A percentile compares a stretch with the other conserved stretches of the same genome.
phyloP scores from a whole-genome alignment of 106 monocot genomes.

The Chionographis japonica region DNA sequence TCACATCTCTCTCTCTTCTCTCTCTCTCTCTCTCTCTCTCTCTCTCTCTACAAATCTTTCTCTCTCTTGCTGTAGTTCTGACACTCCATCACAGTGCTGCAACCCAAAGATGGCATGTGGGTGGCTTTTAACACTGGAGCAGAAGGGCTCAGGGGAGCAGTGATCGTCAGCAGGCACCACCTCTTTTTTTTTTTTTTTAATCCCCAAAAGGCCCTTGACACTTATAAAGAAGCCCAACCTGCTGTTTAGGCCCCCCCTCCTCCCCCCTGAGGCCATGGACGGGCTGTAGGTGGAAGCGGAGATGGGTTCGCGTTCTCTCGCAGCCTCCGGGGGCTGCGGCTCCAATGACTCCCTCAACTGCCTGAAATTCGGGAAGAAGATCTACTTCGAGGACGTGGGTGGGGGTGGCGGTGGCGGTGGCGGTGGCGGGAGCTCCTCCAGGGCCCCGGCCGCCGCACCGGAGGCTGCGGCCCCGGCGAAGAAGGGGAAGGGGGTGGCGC shows the following conservation, averaged over 20 bases:
- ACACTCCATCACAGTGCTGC: no score
- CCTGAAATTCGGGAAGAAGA: slow-evolving; percentile 70
- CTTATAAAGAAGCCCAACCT: no score
- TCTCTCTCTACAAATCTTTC: no score
- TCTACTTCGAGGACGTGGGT: slow-evolving; percentile 72
- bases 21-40: no score
- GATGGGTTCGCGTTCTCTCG: slow-evolving; percentile 27
- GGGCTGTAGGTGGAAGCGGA: slow-evolving; percentile 25
- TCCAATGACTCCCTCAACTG: slow-evolving; percentile 47
- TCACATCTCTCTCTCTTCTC: no score
- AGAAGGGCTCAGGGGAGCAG: no score
- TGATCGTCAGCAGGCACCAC: no score
- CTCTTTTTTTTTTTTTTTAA: no score
- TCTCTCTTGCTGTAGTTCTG: no score
- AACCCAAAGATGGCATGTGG: no score
- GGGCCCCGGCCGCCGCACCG: neutral
- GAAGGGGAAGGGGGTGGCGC: slow-evolving; percentile 32
- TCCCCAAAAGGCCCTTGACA: no score
- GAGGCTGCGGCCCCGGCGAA: slow-evolving; percentile 7
- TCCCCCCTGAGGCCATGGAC: slow-evolving; percentile 5
- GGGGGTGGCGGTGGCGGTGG: slow-evolving; percentile 10
- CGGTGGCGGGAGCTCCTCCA: neutral
- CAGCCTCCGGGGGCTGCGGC: slow-evolving; percentile 9
- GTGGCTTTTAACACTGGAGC: no score
- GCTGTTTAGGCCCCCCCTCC: neutral